Base-by-base conservation (phyloP, 352 stramenopile genomes). In the Pythium sukuiense region DNA sequence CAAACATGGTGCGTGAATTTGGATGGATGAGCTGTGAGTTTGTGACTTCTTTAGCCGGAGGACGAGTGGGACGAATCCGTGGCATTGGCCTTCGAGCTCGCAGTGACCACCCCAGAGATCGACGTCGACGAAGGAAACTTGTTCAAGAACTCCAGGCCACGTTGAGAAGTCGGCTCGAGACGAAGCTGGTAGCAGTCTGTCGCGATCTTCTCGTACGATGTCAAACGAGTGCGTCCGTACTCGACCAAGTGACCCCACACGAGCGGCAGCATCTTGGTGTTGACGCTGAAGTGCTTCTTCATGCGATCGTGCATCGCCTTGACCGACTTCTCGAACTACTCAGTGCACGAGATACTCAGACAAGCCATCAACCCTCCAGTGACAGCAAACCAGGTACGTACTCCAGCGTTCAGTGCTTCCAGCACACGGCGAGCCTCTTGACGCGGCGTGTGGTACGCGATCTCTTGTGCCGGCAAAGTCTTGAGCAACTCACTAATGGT, bases 231-330 rank as follows among this genome's bases (percentile, higher is more conserved):
- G 11, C 57, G 70, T 2, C 56, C 81, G 49, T 77, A 89, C 50
- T 80, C 70, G 16, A 84, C 55, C 1, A 90, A 59, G n/a, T 82
- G 65, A 26, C 75, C 78, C 83, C 81, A 92, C 11, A 86, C 71
- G 6, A 59, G 72, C 20, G 83, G 77, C 7, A 92, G 52, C 30
- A 80, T 79, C 55, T 85, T 87, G 8, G 72, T 33, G 14, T 81
- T 87, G 11, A 67, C 65, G 1, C 70, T 68, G 18, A 90, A 87
- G 61, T 92, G 81, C 30, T 92, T 92, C 54, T 92, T 92, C 73
- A 92, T 79, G 20, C 83, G 80, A 13, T 85, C 77, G 57, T 87
- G 81, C 78, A 92, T 89, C 52, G 58, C 70, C 20, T 85, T 80
- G 58, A 80, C 79, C 8, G 81, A 86, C 61, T 87, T 90, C 59